A percentile compares a stretch with the other conserved stretches of the same genome.
phyloP scores from a whole-genome alignment of 192 early-diverging fungal genomes.

The Pecoramyces ruminantium region DNA sequence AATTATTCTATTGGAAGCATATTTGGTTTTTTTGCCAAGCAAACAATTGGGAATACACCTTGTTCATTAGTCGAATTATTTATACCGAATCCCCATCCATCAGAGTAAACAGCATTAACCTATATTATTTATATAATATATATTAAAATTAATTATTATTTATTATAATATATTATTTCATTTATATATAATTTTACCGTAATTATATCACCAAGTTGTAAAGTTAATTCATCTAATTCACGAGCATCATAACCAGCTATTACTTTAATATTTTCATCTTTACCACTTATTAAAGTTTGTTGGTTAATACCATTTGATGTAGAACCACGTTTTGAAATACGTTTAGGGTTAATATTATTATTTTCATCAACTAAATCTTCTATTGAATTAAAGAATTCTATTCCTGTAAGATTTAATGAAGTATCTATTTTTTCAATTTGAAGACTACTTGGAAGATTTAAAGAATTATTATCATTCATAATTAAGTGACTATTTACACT shows the following conservation, averaged over 20 bases:
- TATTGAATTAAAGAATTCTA: background rate
- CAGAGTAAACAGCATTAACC: background rate
- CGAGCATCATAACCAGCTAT: background rate
- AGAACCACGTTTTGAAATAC: background rate
- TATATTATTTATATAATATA: too few species aligned
- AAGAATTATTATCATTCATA: background rate
- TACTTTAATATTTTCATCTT: background rate
- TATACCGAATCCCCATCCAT: background rate
- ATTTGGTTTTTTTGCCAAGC: background rate
- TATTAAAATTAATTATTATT: too few species aligned
- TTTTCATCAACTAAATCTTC: background rate
- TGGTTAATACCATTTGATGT: background rate
- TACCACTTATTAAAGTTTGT: background rate
- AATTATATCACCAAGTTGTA: background rate
- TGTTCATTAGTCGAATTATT: background rate
- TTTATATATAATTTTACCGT: background rate
- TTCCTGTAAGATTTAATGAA: background rate
- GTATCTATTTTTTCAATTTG: background rate
- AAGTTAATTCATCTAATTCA: background rate
- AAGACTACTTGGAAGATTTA: background rate
- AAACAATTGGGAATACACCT: background rate
- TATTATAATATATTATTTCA: too few species aligned
- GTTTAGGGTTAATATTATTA: background rate
- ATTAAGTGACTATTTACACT: too few species aligned
- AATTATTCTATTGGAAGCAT: too few species aligned